Evolutionary conservation across 441 rosid genomes (phyloP), one percentile per base, ranked within the genome.

Genomic region (Flueggea neowawraea): DNA sequence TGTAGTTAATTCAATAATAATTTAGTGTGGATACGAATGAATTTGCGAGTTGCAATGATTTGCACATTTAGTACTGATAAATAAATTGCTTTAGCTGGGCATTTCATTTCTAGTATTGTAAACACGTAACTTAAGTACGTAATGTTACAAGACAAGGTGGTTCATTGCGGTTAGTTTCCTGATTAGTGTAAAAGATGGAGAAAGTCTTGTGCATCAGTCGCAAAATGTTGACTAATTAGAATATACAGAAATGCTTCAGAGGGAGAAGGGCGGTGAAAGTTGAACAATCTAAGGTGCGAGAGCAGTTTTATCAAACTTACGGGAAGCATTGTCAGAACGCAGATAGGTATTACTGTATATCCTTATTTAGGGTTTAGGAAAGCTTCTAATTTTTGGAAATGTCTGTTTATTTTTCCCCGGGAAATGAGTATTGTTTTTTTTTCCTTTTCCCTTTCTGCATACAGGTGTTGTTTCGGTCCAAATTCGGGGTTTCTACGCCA

Each of bases 231-330:
- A 86, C 73, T 75, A 54, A 62, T 67, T 75, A 68, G 61, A 73
- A 45, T 73, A 62, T 81, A 64, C 96, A 95, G 99, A 95, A 90
- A 95, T 85, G 84, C 89, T 92, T 78, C 81, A 88, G 98, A 86
- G 97, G 99, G 60, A 84, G 88, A 78, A 88, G 78, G 74, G 87
- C 74, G 49, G 72, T 80, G 81, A 80, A 79, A 69, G 87, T 74
- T 68, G 97, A 83, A 75, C 93, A 70, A 56, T 58, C 75, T 13
- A 79, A 76, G 71, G 84, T 79, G 65, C 84, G 94, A 62, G 81
- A 76, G 69, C 87, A 84, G 60, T 95, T 95, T 73, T 78, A 73
- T 70, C 61, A 62, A 69, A 80, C 73, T 41, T 92, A 82, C 64
- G 97, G 98, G 68, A 69, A 71, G 57, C 62, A 64, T 69, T 85